Evolutionary conservation across 2,329 filamentous ascomycete species (phyloP), one percentile per base, ranked within the genome.

Genomic region (Phialemoniopsis sp.): DNA sequence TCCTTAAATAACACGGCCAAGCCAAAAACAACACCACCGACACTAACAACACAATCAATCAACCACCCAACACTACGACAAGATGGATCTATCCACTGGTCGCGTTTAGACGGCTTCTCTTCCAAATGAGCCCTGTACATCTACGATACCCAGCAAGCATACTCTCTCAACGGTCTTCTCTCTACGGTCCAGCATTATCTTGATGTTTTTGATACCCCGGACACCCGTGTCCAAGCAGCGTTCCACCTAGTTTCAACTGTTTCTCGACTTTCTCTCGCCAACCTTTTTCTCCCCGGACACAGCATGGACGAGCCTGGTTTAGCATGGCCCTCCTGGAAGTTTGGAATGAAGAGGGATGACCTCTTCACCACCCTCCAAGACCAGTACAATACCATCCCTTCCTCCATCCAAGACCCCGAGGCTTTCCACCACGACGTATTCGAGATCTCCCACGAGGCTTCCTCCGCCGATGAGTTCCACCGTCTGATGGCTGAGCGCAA

Each of bases 301-400:
- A 63, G 58, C 48, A 80, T 80, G 76, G 74, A 79, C 59, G 75
- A 78, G 40, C 67, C 66, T 26, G 64, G 58, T 47, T 64, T 59
- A 54, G 63, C 67, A 49, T 80, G 76, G 76, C 76, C 76, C 32
- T 69, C 71, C 50, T 80, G 76, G 76, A 80, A 80, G 58, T 80
- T 80, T 64, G 76, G 74, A 53, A 70, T 80, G 69, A 78, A 75
- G 66, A 69, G 68, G 54, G 68, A 72, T 41, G 76, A 78, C 51
- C 71, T 80, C 58, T 72, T 72, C 54, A 73, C 70, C 38, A 74
- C 68, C 38, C 69, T 80, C 12, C 73, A 80, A 50, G 71, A 78
- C 47, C 70, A 73, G 54, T 80, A 78, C 61, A 80, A 80, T 59
- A 80, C 76, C 35, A 62, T 79, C 39, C 60, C 70, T 37, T 72